Evolutionary conservation across 1,284 basidiomycete species (phyloP), one percentile per base, ranked within the genome.

Genomic region (Schizophyllum commune): DNA sequence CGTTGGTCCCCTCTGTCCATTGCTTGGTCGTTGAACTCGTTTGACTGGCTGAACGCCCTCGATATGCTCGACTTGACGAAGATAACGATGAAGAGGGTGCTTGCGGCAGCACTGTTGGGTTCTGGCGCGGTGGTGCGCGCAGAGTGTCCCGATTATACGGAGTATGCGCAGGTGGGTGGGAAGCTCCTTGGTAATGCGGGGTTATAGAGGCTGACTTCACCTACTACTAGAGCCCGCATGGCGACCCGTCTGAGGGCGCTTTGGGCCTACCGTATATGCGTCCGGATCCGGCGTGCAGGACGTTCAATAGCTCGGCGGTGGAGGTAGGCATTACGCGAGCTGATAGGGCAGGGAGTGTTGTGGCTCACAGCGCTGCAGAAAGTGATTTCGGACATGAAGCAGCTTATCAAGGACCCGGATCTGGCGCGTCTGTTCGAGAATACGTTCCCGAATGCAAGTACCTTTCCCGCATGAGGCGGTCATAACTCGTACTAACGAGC

Each of bases 351-450:
- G 17, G 9, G 17, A 9, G 9, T 13, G 22, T 22, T 11, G n/a
- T 57, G 56, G 56, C 9, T 34, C 4, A 6, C 33, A 19, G 20
- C 5, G 55, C 21, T 58, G 19, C 21, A 83, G 79, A 74, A 76
- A 69, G 80, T 83, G 32, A 79, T 83, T 53, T 65, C 63, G 8
- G 77, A 83, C 65, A 80, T 85, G 78, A 83, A 75, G n/a, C 64
- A 71, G 19, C 76, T 80, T 39, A 67, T 85, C 47, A 82, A 78
- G 68, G 82, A 84, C 65, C 80, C 82, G 0, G 83, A 85, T 63
- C 64, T 85, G 55, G 83, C 83, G 7, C 75, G 82, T 54, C 65
- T 85, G 47, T 85, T 85, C 63, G 83, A 83, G 68, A 85, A 85
- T 58, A 78, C 83, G 3, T 83, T 83, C 64, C 81, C 83, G 1